Base-by-base conservation (phyloP, 139 green algal species). In the Pedinophyceae sp. region DNA sequence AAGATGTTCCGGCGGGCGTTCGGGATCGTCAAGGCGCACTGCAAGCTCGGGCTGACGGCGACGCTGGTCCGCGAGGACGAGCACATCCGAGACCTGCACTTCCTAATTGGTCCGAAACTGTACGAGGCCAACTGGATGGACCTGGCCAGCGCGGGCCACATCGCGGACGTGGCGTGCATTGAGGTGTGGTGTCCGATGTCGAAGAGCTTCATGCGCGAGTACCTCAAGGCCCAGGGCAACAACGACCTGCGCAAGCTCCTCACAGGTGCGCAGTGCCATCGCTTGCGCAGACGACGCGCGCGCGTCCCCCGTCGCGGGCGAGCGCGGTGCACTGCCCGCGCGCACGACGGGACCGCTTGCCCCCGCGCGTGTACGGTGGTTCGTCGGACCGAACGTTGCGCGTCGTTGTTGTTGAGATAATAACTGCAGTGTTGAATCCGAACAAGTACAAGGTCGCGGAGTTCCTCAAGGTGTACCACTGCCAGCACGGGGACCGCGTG, bases 121-220 rank as follows among this genome's bases (percentile, higher is more conserved):
- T 98, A 97, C 55, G 91, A 99, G 69, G 91, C 91, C 58, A 98
- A 98, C 72, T 99, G 91, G 91, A 75, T 97, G 55, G 92, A 99
- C 79, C 72, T 99, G 30, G 90, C 89, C 17, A 66, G 75, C 2
- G 85, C 81, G 0, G 91, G 91, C 0, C 88, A 94, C 78, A 95
- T 98, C 57, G 91, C 91, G 52, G 95, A 95, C 56, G 91, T 99
- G 55, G 85, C 94, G 74, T 98, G 90, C 64, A 81, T 75, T 0
- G 90, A 98, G 73, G 85, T 98, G 38, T 98, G 91, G 91, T 98
- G 91, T 69, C 76, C 81, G 26, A 95, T 98, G 91, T 94, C 88
- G 3, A 65, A 71, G 17, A 82, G 89, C 65, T 94, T 94, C 62
- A 91, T 76, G 59, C 65, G 57, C 27, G 87, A 96, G 69, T 98